Base-by-base conservation (phyloP, 495 filamentous ascomycete species). In the Massariosphaeria phaeospora region DNA sequence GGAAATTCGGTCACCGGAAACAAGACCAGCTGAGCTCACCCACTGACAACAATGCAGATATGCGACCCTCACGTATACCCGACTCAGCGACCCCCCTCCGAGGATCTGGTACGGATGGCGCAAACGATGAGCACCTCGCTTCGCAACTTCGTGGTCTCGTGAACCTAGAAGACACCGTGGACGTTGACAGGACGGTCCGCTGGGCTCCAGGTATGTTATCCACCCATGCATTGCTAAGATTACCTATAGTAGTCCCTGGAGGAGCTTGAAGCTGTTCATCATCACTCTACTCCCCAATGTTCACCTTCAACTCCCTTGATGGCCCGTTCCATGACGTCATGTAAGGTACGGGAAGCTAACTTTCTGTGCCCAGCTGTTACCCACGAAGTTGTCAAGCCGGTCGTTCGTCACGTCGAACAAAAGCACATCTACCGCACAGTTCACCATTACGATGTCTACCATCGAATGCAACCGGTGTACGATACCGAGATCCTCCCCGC, bases 371-470 rank as follows among this genome's bases (percentile, higher is more conserved):
- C 24, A 80, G 79, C 77, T 52, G 74, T 83, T 15, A 73, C 68
- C 9, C 79, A 82, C 33, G 78, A 83, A 61, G 70, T 66, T 1
- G 64, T 84, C 41, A 68, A 67, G 17, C 69, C 68, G 7, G 57
- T 69, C 0, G 58, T 67, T 2, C 78, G 77, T 61, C 66, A 80
- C 31, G 67, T 80, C 34, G 57, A 66, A 12, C 61, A 80, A 62
- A 75, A 82, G 57, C 43, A 55, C 7, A 76, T 81, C 25, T 70
- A 75, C 3, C 75, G 77, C 23, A 79, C 82, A 26, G 76, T 80
- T 52, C 79, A 84, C 60, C 72, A 69, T 17, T 67, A 82, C 59
- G 75, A 83, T 26, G 63, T 76, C 17, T 73, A 73, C 48, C 76
- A 79, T 49, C 71, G 70, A 12, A 72, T 79, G 23, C 74, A 75